Percentiles rank a stretch among this genome's conserved stretches.
Conservation (phyloP, 306 rosid genomes). For the Sesbania bispinosa region DNA sequence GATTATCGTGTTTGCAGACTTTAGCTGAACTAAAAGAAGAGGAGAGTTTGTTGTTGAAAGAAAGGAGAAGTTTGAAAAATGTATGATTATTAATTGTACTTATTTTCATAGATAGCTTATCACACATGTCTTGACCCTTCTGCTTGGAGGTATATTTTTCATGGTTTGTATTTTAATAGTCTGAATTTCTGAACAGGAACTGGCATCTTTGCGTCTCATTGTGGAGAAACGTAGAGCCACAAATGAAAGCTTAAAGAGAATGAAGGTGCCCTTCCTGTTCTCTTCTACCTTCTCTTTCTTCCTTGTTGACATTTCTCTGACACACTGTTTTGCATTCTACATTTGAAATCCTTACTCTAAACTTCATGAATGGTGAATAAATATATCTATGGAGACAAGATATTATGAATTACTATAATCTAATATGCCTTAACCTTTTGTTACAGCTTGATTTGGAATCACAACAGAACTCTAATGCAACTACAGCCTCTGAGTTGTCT, state of each 20-base stretch:
- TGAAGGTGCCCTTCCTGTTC: constrained; percentile 51
- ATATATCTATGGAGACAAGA: neutral
- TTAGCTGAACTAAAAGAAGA: constrained; percentile 78
- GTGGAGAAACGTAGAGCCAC: constrained; percentile 59
- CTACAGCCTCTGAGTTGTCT: constrained; percentile 9
- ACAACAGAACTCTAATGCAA: constrained; percentile 22
- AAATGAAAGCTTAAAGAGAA: constrained; percentile 64
- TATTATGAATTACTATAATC: constrained; percentile 3
- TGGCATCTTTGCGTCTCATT: constrained; percentile 45
- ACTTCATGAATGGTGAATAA: neutral
- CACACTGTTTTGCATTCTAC: neutral
- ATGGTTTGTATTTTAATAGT: neutral
- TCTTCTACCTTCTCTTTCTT: neutral
- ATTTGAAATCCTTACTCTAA: neutral
- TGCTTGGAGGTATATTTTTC: neutral
- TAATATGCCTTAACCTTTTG: constrained; percentile 15
- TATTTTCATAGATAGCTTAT: neutral
- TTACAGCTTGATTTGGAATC: constrained; percentile 61
- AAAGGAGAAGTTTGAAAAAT: constrained; percentile 60
- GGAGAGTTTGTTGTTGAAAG: constrained; percentile 64
- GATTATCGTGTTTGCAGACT: constrained; percentile 52
- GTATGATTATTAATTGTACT: constrained; percentile 47
- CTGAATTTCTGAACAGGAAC: constrained; percentile 52
- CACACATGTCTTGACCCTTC: neutral
- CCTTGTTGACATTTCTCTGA: neutral